Evolutionary conservation across 345 rosid species (phyloP), one percentile per base, ranked within the genome.

Genomic region (Psidium guajava): DNA sequence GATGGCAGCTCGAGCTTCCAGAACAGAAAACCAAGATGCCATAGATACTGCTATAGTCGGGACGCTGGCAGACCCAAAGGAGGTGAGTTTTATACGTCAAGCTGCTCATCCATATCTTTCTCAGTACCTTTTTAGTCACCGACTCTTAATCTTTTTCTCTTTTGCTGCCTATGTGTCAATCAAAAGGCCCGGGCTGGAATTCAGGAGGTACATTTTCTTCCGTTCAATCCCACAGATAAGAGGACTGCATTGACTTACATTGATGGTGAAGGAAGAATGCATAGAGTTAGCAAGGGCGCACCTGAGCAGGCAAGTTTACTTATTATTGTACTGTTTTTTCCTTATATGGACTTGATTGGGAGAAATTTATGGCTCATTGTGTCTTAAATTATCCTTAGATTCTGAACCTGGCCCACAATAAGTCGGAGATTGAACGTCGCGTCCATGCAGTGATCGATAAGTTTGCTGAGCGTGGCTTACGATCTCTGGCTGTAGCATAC

Each of bases 261-360:
- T 85, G 99, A 95, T 82, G 49, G 85, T 89, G 91, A 91, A 36
- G 98, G 95, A 87, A 96, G 91, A 94, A 95, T 95, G 99, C 98
- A 94, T 83, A 93, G 99, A 91, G 99, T 97, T 85, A 97, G 98
- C 91, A 97, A 97, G 92, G 99, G 99, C 84, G 99, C 99, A 82
- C 99, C 99, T 1, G 99, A 97, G 90, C 99, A 97, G 98, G 99
- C 96, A 90, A 85, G 55, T 51, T 85, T 54, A 40, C 53, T 51
- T 59, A 57, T 54, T 40, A 82, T 54, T 8, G 32, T n/a, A 77
- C 10, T 52, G 57, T 36, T 82, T 36, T 36, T 52, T 52, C 51
- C 47, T 22, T 47, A 49, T n/a, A 8, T 86, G n/a, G 25, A 44
- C 36, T 85, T 44, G 27, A 24, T 55, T 25, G 44, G 44, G 61